Evolutionary conservation across 495 filamentous ascomycete genomes (phyloP).

Genomic region (Penicillium egyptiacum): DNA sequence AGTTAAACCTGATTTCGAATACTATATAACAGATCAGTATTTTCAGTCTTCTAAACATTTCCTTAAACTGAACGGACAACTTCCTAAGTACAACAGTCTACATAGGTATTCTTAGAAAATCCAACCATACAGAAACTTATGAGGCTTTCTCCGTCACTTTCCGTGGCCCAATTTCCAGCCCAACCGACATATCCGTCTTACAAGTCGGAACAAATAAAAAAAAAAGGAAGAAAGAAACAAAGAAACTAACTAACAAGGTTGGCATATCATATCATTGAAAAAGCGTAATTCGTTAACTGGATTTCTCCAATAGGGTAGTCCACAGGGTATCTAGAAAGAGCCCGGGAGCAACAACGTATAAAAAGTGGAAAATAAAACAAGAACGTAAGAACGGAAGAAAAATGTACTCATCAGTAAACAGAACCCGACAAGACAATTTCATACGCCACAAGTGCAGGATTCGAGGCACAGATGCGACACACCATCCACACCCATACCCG

Average conservation of each 20-base stretch:
- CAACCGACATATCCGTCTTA: neutral
- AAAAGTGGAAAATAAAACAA: constrained; percentile 2
- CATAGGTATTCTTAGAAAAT: neutral
- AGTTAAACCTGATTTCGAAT: too few species aligned
- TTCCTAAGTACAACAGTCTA: neutral
- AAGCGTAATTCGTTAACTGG: constrained; percentile 17
- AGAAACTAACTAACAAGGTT: neutral
- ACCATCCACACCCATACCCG: constrained; percentile 12
- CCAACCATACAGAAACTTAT: neutral
- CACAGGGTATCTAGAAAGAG: constrained; percentile 18
- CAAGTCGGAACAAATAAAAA: neutral
- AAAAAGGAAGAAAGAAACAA: neutral
- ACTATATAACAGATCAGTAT: neutral
- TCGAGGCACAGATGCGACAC: constrained; percentile 6
- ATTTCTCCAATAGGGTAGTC: constrained; percentile 4
- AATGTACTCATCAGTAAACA: neutral
- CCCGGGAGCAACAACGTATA: constrained; percentile 5
- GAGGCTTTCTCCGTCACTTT: neutral
- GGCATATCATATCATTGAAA: constrained; percentile 12
- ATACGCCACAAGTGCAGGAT: constrained; percentile 18
- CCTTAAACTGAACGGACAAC: neutral
- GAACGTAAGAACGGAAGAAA: constrained; percentile 1
- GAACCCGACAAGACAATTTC: constrained; percentile 13
- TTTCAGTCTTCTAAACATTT: neutral
- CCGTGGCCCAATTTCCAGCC: neutral